phyloP scores from a whole-genome alignment of 257 asterid genomes.

The Salvia rosmarinus region DNA sequence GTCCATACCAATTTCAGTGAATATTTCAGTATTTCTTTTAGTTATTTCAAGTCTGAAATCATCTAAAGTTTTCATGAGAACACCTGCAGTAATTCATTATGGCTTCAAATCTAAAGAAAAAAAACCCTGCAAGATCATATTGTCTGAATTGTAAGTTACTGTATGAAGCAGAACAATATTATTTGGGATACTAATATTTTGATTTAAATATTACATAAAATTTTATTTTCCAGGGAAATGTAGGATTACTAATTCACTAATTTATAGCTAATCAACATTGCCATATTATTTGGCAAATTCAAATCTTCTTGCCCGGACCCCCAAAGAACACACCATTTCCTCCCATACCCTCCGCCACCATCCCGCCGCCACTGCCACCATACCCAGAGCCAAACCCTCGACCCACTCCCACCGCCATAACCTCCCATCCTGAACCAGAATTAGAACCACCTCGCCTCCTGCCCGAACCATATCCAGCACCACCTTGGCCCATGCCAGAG shows the following conservation, averaged over 20 bases:
- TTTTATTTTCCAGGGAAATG: neutral
- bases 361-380: neutral
- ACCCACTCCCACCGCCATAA: conserved; percentile 33
- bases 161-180: neutral
- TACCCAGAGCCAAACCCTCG: no score
- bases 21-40: no score
- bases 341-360: neutral
- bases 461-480: conserved; percentile 26
- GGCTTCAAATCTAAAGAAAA: no score
- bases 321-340: neutral
- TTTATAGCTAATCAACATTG: neutral
- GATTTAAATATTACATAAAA: neutral
- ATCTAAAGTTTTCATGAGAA: no score
- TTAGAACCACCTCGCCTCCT: conserved; percentile 37
- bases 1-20: no score
- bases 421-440: conserved; percentile 32
- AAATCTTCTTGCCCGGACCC: neutral
- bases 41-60: no score
- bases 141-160: neutral
- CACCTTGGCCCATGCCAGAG: conserved; percentile 22
- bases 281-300: neutral
- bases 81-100: no score
- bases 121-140: no score
- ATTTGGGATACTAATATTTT: neutral
- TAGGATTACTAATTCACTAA: neutral